Percentiles rank a stretch among this genome's conserved stretches.
These are phyloP conservation scores for Geotrichum aggregatum DNA, from an alignment of 1,139 yeast genomes.

Conservation along the genomic window DNA sequence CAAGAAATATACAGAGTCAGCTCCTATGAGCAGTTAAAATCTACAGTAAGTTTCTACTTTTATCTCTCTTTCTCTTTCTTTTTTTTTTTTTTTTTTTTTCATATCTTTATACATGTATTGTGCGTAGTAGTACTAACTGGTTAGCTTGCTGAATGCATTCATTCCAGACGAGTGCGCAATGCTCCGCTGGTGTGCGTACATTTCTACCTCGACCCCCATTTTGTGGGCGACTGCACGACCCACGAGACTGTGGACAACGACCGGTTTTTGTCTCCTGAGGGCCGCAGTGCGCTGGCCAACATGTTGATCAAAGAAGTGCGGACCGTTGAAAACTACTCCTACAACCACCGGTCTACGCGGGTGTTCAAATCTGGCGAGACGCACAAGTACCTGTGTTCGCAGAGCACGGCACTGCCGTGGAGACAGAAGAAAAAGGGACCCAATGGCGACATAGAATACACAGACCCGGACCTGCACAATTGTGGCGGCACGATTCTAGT, in stretches of 20 bases:
- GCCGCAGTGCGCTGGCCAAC: slow-evolving; percentile 18
- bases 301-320: slow-evolving; percentile 14
- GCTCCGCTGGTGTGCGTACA: slow-evolving; percentile 19
- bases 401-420: slow-evolving; percentile 21
- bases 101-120: too few species aligned
- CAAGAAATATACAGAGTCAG: slow-evolving; percentile 19
- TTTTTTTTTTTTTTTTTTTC: neutral
- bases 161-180: slow-evolving; percentile 7
- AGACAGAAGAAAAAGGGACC: slow-evolving; percentile 17
- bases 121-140: too few species aligned
- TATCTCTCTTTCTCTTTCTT: neutral
- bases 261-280: slow-evolving; percentile 17
- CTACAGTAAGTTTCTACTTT: slow-evolving; percentile 2
- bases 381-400: slow-evolving; percentile 21
- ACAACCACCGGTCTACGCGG: slow-evolving; percentile 21
- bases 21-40: slow-evolving; percentile 16
- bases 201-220: slow-evolving; percentile 17
- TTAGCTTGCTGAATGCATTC: slow-evolving; percentile 21
- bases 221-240: slow-evolving; percentile 2
- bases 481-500: slow-evolving; percentile 21
- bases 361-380: slow-evolving; percentile 21
- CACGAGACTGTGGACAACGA: slow-evolving; percentile 14
- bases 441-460: neutral
- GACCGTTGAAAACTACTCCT: slow-evolving; percentile 15
- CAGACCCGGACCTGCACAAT: slow-evolving; percentile 19